These are phyloP conservation scores for Selaginella tamariscina DNA, from an alignment of 75 land plant genomes.

Conservation along the genomic window DNA sequence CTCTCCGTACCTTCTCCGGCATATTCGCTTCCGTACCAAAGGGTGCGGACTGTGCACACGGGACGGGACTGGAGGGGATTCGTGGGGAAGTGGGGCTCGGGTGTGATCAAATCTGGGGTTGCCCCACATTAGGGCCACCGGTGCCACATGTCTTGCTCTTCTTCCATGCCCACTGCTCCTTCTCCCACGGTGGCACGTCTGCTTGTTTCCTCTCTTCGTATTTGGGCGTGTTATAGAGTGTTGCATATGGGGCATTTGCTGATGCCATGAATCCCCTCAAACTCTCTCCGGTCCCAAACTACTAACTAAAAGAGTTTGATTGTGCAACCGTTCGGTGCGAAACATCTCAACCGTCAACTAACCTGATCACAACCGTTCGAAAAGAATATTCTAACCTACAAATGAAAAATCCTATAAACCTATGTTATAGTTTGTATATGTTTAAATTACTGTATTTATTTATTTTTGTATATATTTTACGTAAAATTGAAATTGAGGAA, in stretches of 20 bases:
- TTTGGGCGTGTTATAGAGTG: neutral
- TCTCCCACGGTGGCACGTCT: conserved; percentile 7
- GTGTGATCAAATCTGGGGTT: neutral
- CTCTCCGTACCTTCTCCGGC: neutral
- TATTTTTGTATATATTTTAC: no score
- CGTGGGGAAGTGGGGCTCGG: neutral
- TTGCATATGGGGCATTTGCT: conserved; percentile 9
- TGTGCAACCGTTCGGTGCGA: no score
- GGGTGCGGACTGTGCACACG: conserved; percentile 4
- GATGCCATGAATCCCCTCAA: conserved; percentile 6
- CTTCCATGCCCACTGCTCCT: conserved; percentile 13
- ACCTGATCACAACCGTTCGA: no score
- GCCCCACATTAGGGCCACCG: neutral
- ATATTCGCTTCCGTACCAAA: conserved; percentile 4
- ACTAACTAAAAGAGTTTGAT: no score
- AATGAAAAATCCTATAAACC: no score
- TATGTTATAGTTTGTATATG: no score
- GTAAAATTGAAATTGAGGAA: no score
- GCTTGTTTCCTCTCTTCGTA: conserved; percentile 2
- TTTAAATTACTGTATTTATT: no score
- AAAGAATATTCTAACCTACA: no score
- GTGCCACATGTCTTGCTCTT: neutral
- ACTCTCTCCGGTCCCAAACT: no score
- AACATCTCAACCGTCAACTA: no score
- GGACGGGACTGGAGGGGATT: neutral